These are phyloP conservation scores for Alternaria brassicae DNA, from an alignment of 2,329 filamentous ascomycete genomes.

Conservation along the genomic window DNA sequence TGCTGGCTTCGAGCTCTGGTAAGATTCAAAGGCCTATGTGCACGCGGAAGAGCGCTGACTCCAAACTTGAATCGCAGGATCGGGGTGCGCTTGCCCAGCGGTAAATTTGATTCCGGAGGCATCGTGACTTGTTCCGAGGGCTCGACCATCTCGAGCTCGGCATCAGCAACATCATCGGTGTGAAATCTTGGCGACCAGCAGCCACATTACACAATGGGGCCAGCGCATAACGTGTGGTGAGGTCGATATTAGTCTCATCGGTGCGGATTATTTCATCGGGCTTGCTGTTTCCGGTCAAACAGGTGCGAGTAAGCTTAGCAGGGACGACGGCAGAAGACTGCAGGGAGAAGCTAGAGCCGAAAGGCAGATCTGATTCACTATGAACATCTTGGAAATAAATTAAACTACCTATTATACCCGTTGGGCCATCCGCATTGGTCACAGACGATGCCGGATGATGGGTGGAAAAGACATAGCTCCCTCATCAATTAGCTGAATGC, in stretches of 20 bases:
- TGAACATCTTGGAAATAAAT: background rate
- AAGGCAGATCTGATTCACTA: background rate
- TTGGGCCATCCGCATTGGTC: background rate
- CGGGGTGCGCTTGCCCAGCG: slow-evolving; percentile 17
- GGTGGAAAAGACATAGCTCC: background rate
- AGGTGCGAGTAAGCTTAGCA: slow-evolving; percentile 7
- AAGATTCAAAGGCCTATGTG: background rate
- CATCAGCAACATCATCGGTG: slow-evolving; percentile 19
- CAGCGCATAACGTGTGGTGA: background rate
- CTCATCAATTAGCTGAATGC: background rate
- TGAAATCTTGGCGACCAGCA: slow-evolving; percentile 14
- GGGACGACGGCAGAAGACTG: background rate
- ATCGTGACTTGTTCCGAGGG: slow-evolving; percentile 10
- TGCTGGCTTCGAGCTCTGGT: slow-evolving; percentile 25
- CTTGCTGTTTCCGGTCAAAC: background rate
- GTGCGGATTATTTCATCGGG: slow-evolving; percentile 3
- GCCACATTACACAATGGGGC: slow-evolving; percentile 3
- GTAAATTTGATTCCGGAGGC: slow-evolving; percentile 4
- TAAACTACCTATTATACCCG: background rate
- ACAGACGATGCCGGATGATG: background rate
- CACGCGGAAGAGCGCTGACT: slow-evolving; percentile 2
- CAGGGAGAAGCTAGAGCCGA: background rate
- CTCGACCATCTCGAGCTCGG: slow-evolving; percentile 11
- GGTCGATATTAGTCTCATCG: slow-evolving; percentile 1
- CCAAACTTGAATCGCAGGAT: slow-evolving; percentile 14